A percentile compares a stretch with the other conserved stretches of the same genome.
These are phyloP conservation scores for Psilocybe sp. DNA, from an alignment of 768 basidiomycete species.

Conservation along the genomic window DNA sequence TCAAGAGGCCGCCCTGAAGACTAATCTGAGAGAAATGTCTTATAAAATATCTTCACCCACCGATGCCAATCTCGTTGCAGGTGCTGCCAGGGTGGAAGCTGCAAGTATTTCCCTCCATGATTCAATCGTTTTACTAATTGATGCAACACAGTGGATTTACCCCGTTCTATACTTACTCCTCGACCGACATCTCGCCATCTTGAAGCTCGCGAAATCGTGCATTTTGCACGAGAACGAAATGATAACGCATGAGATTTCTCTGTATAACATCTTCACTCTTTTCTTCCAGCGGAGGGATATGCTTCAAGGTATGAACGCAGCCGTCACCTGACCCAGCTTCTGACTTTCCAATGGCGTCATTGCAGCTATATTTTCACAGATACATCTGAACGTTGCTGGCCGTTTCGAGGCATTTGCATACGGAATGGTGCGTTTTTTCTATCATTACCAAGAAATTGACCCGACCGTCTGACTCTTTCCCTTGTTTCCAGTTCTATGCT, in stretches of 20 bases:
- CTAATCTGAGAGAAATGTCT: slow-evolving; percentile 7
- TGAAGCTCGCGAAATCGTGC: background rate
- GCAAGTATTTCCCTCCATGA: background rate
- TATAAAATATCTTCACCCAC: slow-evolving; percentile 1
- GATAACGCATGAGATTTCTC: background rate
- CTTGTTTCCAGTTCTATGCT: background rate
- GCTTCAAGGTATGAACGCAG: background rate
- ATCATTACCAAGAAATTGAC: too few relatives aligned
- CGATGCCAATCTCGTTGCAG: slow-evolving; percentile 4
- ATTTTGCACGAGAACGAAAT: background rate
- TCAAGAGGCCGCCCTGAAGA: slow-evolving; percentile 1
- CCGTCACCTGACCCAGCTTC: too few relatives aligned
- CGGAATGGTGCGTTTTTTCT: too few relatives aligned
- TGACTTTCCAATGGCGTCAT: too few relatives aligned
- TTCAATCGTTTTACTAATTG: background rate
- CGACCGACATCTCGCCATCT: background rate
- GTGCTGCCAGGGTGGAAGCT: slow-evolving; percentile 5
- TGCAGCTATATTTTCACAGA: too few relatives aligned
- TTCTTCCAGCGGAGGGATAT: background rate
- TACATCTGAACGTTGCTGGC: too few relatives aligned
- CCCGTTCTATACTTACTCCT: slow-evolving; percentile 3
- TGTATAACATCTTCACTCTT: background rate
- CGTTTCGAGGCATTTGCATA: too few relatives aligned
- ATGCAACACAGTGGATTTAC: slow-evolving; percentile 5
- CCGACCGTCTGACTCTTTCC: too few relatives aligned